phyloP scores from a whole-genome alignment of 805 yeast species.

The Millerozyma miso region DNA sequence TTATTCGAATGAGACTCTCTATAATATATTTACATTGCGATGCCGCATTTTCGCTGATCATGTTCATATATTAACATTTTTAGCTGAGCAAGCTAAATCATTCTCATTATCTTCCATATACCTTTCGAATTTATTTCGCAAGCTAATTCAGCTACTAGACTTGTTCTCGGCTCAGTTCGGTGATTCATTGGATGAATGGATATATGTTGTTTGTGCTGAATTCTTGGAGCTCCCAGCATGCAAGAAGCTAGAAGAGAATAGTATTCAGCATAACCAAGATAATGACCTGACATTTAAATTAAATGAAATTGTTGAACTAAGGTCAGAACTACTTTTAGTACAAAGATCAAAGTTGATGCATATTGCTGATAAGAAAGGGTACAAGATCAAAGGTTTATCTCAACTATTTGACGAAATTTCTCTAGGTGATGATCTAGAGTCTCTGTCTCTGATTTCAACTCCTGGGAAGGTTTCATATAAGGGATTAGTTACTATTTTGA shows the following conservation, averaged over 20 bases:
- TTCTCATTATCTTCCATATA: slow-evolving; percentile 39
- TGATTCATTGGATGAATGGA: slow-evolving; percentile 34
- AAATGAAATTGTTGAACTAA: slow-evolving; percentile 30
- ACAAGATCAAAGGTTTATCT: slow-evolving; percentile 14
- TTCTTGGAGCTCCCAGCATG: slow-evolving; percentile 25
- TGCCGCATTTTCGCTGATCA: slow-evolving; percentile 34
- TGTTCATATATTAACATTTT: slow-evolving; percentile 29
- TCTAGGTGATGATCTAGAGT: slow-evolving; percentile 10
- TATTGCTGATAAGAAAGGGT: slow-evolving; percentile 19
- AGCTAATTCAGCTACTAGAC: slow-evolving; percentile 36
- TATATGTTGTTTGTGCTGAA: slow-evolving; percentile 36
- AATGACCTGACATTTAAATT: slow-evolving; percentile 8
- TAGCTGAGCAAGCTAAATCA: slow-evolving; percentile 33
- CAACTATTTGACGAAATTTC: slow-evolving; percentile 19
- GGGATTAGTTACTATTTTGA: slow-evolving; percentile 12
- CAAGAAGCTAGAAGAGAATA: slow-evolving; percentile 22
- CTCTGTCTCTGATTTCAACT: no score
- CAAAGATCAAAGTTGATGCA: slow-evolving; percentile 42
- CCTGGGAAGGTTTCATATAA: slow-evolving; percentile 10
- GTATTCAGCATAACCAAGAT: slow-evolving; percentile 12
- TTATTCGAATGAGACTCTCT: neutral
- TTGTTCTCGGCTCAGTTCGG: slow-evolving; percentile 26
- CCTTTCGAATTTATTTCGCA: slow-evolving; percentile 35
- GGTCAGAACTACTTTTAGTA: slow-evolving; percentile 47
- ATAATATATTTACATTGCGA: slow-evolving; percentile 23